A percentile compares a stretch with the other conserved stretches of the same genome.
Conservation (phyloP, 306 rosid species). For the cucumber (Cucumis sativus) region DNA sequence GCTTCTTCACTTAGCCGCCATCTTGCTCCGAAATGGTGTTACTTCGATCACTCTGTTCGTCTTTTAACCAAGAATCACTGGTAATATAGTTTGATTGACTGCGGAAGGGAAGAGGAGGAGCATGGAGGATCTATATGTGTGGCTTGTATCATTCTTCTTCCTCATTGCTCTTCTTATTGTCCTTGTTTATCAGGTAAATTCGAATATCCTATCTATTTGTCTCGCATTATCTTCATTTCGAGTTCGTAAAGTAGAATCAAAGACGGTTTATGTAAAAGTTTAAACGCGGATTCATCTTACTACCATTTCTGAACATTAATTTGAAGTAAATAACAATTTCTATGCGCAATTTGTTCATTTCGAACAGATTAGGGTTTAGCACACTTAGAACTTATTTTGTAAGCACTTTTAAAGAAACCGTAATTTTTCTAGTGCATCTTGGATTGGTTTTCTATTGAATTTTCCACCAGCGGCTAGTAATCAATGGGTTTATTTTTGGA, state of each 20-base stretch:
- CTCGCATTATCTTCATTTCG: not conserved
- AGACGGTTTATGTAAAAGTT: not conserved
- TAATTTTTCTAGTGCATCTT: not conserved
- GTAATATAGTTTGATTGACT: not conserved
- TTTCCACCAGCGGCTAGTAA: not conserved
- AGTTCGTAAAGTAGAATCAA: not conserved
- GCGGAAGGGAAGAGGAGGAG: slow-evolving; percentile 9
- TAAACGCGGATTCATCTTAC: not conserved
- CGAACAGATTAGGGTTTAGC: not conserved
- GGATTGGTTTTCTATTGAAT: not conserved
- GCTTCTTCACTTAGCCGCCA: not conserved
- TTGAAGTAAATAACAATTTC: not conserved
- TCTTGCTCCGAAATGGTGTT: slow-evolving; percentile 3
- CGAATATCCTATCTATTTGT: not conserved
- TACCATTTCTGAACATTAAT: not conserved
- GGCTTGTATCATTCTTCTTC: slow-evolving; percentile 61
- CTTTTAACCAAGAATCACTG: not conserved
- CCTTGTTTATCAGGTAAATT: slow-evolving; percentile 48
- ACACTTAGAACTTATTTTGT: not conserved
- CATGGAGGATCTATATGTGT: slow-evolving; percentile 42
- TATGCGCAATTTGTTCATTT: not conserved
- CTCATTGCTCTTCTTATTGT: slow-evolving; percentile 39
- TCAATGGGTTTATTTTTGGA: not conserved
- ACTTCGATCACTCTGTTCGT: not conserved
- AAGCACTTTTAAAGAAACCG: not conserved